These are phyloP conservation scores for Rhodotorula taiwanensis DNA, from an alignment of 768 basidiomycete species.

Conservation along the genomic window DNA sequence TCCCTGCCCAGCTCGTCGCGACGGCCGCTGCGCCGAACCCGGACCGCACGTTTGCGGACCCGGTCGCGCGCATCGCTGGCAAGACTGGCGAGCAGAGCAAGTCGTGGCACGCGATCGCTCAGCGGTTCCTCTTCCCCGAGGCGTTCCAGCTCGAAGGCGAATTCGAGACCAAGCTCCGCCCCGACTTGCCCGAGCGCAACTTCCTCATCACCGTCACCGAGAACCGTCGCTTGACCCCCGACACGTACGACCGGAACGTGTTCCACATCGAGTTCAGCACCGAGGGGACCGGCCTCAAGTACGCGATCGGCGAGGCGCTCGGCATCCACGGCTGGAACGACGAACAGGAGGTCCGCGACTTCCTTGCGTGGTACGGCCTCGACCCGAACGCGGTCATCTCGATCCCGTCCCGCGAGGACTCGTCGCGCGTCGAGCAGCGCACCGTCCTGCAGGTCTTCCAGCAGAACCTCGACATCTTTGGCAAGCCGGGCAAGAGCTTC, in stretches of 20 bases:
- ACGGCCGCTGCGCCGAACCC: constrained; percentile 45
- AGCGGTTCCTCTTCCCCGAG: constrained; percentile 78
- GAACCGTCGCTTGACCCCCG: constrained; percentile 86
- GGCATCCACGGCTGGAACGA: constrained; percentile 99
- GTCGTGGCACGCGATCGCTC: constrained; percentile 76
- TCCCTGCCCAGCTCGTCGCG: constrained; percentile 65
- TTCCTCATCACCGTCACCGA: constrained; percentile 89
- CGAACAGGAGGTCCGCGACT: constrained; percentile 72
- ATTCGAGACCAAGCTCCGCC: constrained; percentile 52
- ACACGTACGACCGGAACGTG: constrained; percentile 95
- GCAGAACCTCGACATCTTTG: constrained; percentile 94
- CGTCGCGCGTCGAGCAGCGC: constrained; percentile 66
- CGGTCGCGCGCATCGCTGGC: constrained; percentile 51
- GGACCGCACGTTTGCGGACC: constrained; percentile 59
- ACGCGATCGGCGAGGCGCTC: constrained; percentile 91
- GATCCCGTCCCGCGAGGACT: constrained; percentile 59
- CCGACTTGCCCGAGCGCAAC: constrained; percentile 79
- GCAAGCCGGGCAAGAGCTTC: constrained; percentile 91
- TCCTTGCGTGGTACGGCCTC: constrained; percentile 86
- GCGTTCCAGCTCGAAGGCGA: constrained; percentile 57
- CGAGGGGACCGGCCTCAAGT: constrained; percentile 82
- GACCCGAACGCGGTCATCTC: constrained; percentile 72
- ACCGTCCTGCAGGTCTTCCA: constrained; percentile 93
- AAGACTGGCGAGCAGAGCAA: constrained; percentile 36
- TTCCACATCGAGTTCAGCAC: constrained; percentile 98